Evolutionary conservation across 2,329 filamentous ascomycete species (phyloP).

Genomic region (Ophiocordyceps polyrhachis-furcata): DNA sequence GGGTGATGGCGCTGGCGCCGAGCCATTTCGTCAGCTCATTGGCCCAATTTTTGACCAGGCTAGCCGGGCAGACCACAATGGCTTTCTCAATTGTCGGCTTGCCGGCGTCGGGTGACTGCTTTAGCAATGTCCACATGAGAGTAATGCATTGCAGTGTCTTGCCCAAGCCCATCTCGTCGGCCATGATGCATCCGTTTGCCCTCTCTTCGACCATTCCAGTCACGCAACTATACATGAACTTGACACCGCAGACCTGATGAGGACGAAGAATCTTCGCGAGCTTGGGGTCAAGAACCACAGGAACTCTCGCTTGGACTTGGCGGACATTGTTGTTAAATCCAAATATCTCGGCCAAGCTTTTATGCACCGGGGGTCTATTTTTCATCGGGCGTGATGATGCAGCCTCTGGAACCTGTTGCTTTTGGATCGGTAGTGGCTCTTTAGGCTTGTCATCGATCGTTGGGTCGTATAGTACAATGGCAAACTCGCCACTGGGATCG

Average conservation of each 20-base stretch:
- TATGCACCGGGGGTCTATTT: constrained; percentile 73
- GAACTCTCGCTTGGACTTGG: constrained; percentile 67
- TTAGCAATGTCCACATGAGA: constrained; percentile 88
- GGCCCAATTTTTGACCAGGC: constrained; percentile 93
- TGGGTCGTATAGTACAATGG: constrained; percentile 89
- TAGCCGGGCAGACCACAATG: constrained; percentile 91
- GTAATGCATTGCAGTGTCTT: constrained; percentile 97
- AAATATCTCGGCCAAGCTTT: constrained; percentile 85
- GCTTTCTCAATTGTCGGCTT: constrained; percentile 90
- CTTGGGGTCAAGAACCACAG: constrained; percentile 86
- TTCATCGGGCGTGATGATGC: constrained; percentile 29
- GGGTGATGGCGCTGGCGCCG: constrained; percentile 72
- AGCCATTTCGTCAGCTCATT: constrained; percentile 97
- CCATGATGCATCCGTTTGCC: constrained; percentile 97
- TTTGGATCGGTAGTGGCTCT: constrained; percentile 14
- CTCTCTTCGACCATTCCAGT: constrained; percentile 90
- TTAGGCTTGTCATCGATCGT: constrained; percentile 73
- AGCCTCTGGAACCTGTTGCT: constrained; percentile 11
- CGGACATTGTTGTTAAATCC: constrained; percentile 84
- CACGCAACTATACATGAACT: constrained; percentile 88
- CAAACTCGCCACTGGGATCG: constrained; percentile 87
- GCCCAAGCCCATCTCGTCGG: constrained; percentile 94
- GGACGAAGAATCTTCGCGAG: constrained; percentile 80
- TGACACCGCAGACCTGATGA: constrained; percentile 95
- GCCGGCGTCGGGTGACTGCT: constrained; percentile 90